Percentiles rank a stretch among this genome's conserved stretches.
phyloP scores from a whole-genome alignment of 129 eudicot species.

The Centella asiatica region DNA sequence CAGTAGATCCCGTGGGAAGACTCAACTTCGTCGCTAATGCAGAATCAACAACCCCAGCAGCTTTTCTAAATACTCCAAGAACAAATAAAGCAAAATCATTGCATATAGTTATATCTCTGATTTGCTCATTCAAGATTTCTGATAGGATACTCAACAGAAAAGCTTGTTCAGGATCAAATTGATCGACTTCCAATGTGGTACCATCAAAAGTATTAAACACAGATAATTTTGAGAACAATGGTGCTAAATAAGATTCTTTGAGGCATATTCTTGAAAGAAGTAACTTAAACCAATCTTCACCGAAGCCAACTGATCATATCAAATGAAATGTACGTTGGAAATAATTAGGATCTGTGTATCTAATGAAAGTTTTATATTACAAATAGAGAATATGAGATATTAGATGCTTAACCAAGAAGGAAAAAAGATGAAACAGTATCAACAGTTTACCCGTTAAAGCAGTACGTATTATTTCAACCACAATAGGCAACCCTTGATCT shows the following conservation, averaged over 20 bases:
- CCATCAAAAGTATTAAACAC: conserved; percentile 9
- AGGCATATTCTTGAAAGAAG: conserved; percentile 63
- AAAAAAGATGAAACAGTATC: background rate
- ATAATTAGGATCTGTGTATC: background rate
- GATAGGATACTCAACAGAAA: conserved; percentile 53
- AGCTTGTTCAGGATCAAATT: conserved; percentile 47
- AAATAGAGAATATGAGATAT: background rate
- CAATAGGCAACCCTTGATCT: conserved; percentile 41
- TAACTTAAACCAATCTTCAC: conserved; percentile 62
- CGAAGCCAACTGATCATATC: conserved; percentile 39
- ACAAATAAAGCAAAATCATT: conserved; percentile 36
- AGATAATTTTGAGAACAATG: conserved; percentile 34
- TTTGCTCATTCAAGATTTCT: conserved; percentile 54
- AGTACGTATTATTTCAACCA: conserved; percentile 47
- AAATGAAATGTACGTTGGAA: background rate
- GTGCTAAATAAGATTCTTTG: conserved; percentile 40
- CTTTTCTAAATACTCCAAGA: conserved; percentile 33
- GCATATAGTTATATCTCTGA: conserved; percentile 33
- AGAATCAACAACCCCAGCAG: conserved; percentile 30
- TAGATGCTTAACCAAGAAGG: too few relatives aligned
- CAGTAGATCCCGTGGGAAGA: conserved; percentile 56
- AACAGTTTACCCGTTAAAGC: conserved; percentile 40
- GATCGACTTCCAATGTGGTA: conserved; percentile 8
- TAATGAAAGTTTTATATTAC: too few relatives aligned
- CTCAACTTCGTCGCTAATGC: conserved; percentile 26